Percentiles rank a stretch among this genome's conserved stretches.
Evolutionary conservation across 306 rosid genomes (phyloP).

Genomic region (Prunus mume): DNA sequence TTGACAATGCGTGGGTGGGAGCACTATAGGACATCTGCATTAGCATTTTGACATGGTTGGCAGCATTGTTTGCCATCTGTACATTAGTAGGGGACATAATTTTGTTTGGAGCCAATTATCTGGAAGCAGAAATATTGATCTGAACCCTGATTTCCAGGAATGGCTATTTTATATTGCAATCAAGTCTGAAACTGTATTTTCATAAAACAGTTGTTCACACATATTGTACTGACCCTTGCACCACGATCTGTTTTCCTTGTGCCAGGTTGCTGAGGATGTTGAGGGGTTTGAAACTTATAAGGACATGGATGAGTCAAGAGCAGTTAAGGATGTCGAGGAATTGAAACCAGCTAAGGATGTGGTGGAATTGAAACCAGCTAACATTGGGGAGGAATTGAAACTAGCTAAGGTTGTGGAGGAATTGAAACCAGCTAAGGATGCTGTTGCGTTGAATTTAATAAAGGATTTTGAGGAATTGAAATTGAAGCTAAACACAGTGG

Average conservation of each 20-base stretch:
- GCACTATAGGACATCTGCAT: neutral
- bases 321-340: constrained; percentile 33
- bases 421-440: constrained; percentile 36
- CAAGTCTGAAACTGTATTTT: neutral
- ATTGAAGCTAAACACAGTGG: constrained; percentile 50
- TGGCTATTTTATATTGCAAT: neutral
- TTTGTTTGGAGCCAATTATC: neutral
- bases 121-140: constrained; percentile 9
- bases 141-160: neutral
- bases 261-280: constrained; percentile 47
- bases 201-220: neutral
- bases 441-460: constrained; percentile 27
- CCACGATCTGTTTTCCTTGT: constrained; percentile 16
- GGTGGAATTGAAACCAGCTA: constrained; percentile 51
- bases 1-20: neutral
- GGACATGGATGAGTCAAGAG: constrained; percentile 37
- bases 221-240: neutral
- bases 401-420: constrained; percentile 34
- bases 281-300: constrained; percentile 42
- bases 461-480: constrained; percentile 62
- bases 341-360: constrained; percentile 41
- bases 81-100: neutral
- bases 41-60: constrained; percentile 1
- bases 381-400: constrained; percentile 45
- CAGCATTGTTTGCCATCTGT: constrained; percentile 6